Evolutionary conservation across 257 asterid species (phyloP).

Genomic region (Solanum bulbocastanum): DNA sequence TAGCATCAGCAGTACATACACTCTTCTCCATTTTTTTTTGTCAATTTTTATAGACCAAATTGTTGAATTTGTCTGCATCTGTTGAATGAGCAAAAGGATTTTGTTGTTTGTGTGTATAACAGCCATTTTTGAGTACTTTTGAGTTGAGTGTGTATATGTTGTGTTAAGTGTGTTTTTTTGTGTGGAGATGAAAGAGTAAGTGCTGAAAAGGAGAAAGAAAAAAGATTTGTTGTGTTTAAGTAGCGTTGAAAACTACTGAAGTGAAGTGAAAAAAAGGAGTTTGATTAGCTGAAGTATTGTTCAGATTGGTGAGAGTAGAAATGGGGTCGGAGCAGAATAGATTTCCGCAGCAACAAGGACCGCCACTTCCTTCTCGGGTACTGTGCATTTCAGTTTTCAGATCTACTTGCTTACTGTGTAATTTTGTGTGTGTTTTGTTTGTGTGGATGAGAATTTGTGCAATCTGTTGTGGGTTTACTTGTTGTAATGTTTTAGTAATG

Average conservation of each 20-base stretch:
- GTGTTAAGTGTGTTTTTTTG: neutral
- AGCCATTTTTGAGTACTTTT: neutral
- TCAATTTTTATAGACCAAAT: neutral
- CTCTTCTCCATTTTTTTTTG: neutral
- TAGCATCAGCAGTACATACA: neutral
- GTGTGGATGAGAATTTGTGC: neutral
- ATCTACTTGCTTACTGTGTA: conserved; percentile 1
- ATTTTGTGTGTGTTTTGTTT: neutral
- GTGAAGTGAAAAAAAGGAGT: neutral
- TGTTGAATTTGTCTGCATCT: neutral
- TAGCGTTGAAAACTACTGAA: neutral
- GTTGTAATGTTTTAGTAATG: neutral
- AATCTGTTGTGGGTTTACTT: neutral
- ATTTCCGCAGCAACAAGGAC: conserved; percentile 42
- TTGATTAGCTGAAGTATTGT: neutral
- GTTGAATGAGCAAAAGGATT: neutral
- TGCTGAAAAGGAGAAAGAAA: neutral
- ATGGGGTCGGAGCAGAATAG: conserved; percentile 59
- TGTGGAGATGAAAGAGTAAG: neutral
- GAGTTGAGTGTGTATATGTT: neutral
- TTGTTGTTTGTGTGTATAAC: neutral
- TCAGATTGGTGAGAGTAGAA: neutral
- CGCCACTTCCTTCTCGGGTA: conserved; percentile 33
- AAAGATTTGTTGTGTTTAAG: neutral
- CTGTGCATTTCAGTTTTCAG: neutral